Percentiles rank a stretch among this genome's conserved stretches.
Conservation (phyloP, 192 early-diverging fungal genomes). For the Lunasporangiospora selenospora region DNA sequence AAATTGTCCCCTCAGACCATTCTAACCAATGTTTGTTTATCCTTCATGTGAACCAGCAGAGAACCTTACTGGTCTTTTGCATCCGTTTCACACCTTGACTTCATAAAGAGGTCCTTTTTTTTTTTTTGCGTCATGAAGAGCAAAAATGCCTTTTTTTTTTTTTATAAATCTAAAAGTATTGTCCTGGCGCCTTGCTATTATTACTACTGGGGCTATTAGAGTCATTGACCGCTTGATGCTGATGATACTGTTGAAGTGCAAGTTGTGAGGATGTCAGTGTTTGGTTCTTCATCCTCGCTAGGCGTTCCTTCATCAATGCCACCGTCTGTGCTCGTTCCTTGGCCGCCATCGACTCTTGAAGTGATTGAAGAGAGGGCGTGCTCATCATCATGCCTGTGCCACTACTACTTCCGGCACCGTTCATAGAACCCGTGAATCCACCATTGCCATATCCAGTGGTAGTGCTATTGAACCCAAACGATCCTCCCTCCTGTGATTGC, state of each 20-base stretch:
- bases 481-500: too few species aligned
- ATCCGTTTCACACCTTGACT: too few species aligned
- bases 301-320: conserved; percentile 67
- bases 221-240: conserved; percentile 11
- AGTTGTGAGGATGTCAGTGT: conserved; percentile 33
- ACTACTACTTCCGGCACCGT: too few species aligned
- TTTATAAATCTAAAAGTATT: conserved; percentile 23
- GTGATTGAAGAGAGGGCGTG: conserved; percentile 21
- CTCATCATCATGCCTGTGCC: too few species aligned
- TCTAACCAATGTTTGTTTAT: too few species aligned
- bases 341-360: conserved; percentile 44
- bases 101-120: too few species aligned
- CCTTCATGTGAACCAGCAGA: too few species aligned
- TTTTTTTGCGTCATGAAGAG: too few species aligned
- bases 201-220: background rate
- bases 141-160: too few species aligned
- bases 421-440: background rate
- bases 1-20: too few species aligned
- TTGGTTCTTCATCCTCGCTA: conserved; percentile 68
- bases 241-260: conserved; percentile 40
- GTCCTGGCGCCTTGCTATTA: background rate
- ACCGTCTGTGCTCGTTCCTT: conserved; percentile 66
- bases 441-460: conserved; percentile 4
- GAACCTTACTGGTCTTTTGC: too few species aligned
- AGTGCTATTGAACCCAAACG: conserved; percentile 2